Base-by-base conservation (phyloP, 148 eudicot species). In the Simmondsia chinensis region DNA sequence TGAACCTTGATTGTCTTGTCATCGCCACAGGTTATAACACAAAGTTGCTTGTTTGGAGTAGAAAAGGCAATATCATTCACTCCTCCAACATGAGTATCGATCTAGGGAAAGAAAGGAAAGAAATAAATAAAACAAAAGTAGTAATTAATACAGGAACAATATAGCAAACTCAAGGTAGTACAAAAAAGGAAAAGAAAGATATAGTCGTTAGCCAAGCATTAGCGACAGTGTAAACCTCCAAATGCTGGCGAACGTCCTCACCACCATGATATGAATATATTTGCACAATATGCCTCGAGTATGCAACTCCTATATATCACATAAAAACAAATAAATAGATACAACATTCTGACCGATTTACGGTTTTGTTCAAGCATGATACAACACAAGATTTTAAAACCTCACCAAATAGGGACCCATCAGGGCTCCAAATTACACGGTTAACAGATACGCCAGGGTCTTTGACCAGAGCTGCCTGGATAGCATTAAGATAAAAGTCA, bases 371-470 rank as follows among this genome's bases (percentile, higher is more conserved):
- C n/a, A n/a, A n/a, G n/a, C n/a, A n/a, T n/a, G n/a, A n/a, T n/a
- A n/a, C n/a, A n/a, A n/a, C n/a, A n/a, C n/a, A n/a, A n/a, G n/a
- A 18, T 35, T 46, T 7, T 2, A 27, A 37, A 12, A 51, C 34
- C 85, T 55, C 53, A 88, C 97, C 97, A 54, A 83, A 77, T 39
- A 80, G 52, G 55, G 77, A 59, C 51, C 97, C 97, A 75, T 88
- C 97, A 32, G 83, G 80, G 52, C 97, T 88, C 97, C 97, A 88
- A 32, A 67, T 79, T 35, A 88, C 78, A 52, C 97, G 94, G 64
- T 80, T 88, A 26, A 83, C 96, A 49, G 83, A 77, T 14, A 80
- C 82, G 35, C 73, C 62, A 4, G 87, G 85, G 51, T 83, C 88
- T 62, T 83, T 83, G 26, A 70, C 79, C 33, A 79, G 52, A 54